Evolutionary conservation across 2,329 filamentous ascomycete genomes (phyloP), one percentile per base, ranked within the genome.

Genomic region (Trichoderma sp.): DNA sequence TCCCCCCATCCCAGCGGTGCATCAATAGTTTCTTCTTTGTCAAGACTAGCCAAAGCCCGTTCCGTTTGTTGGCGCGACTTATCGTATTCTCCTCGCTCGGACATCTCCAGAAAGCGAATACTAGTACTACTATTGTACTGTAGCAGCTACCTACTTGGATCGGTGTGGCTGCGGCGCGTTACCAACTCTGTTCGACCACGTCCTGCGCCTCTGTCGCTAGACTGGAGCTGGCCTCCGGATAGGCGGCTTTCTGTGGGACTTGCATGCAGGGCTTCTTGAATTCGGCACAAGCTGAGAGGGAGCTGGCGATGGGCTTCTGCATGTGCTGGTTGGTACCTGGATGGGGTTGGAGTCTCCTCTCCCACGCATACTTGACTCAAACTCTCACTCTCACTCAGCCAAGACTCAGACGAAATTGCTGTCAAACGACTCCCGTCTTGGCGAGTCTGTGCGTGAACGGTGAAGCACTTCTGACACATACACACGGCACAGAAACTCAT

Each of bases 141-240:
- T 38, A 38, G 6, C 5, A 38, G 35, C 5, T 14, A 38, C 5
- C 35, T 16, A 16, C 35, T 38, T 38, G 9, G 59, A 29, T 65
- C 71, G 71, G 71, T 53, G 71, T 73, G 60, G 71, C 71, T 56
- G 71, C 71, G 60, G 71, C 71, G 41, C 71, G 60, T 65, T 29
- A 60, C 56, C 27, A 64, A 73, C 71, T 73, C 38, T 56, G 29
- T 65, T 24, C 6, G 69, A n/a, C 65, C 27, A 35, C 24, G 67
- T 62, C 53, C 50, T 41, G 53, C 67, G 71, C 71, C 71, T 73
- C 71, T 38, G 38, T 73, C 71, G 60, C 71, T 65, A 56, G 60
- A n/a, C 67, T 21, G 65, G 35, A 35, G 18, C 29, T 53, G 38
- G 31, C 41, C 41, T 24, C 41, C 71, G 71, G 71, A 73, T 73